Evolutionary conservation across 2,329 filamentous ascomycete species (phyloP), one percentile per base, ranked within the genome.

Genomic region (Aureobasidium vineae): DNA sequence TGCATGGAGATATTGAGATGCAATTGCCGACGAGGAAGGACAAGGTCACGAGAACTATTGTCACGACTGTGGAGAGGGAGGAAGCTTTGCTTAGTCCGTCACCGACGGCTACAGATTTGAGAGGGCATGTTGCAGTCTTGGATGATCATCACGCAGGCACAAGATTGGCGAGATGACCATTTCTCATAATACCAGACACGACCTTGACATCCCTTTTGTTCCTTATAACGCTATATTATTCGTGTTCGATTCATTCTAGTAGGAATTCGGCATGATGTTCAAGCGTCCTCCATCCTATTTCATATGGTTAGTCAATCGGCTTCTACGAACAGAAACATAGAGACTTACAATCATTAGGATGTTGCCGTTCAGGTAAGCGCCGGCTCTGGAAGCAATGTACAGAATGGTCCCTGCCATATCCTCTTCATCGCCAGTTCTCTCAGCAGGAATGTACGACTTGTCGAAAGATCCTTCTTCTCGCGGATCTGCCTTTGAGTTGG

Each of bases 321-420:
- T 13, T 47, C 2, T 1, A 7, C 15, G 0, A 19, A 10, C 23
- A 6, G 15, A 26, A 1, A 13, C 13, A 28, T 19, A 0, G 1
- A 7, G 2, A 63, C 60, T 52, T n/a, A 63, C 61, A 0, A 85
- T 78, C 11, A 89, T 77, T 40, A 88, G 78, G 23, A 88, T 80
- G 67, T 82, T 83, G 2, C 88, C 88, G 75, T 90, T 90, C 69
- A 84, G 79, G 75, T 89, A 90, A 8, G 84, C 84, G 0, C 88
- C 89, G 1, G 88, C 87, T 68, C 82, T 79, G 45, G 85, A 86
- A 4, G 85, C 85, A 72, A 91, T 77, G 77, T 86, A 90, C 63
- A 91, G 74, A 52, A 90, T 82, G 54, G 85, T 80, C 1, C 88
- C 87, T 1, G 81, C 85, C 80, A 91, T 86, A 71, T 89, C 88